phyloP scores from a whole-genome alignment of 139 green algal genomes.

The Closterium sp. region DNA sequence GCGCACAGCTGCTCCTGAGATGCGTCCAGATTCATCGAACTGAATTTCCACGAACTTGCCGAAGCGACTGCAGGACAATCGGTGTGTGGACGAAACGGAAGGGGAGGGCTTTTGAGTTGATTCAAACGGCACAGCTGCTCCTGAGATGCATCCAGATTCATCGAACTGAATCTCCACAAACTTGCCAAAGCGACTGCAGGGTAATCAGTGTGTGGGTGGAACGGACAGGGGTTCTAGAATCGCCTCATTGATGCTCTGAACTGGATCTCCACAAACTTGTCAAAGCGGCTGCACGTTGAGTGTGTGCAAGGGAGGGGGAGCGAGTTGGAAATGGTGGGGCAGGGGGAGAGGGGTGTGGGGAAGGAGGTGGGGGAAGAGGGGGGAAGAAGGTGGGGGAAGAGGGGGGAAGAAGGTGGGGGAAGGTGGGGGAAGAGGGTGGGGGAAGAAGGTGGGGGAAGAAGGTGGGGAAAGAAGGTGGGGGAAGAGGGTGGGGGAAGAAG shows the following conservation, averaged over 20 bases:
- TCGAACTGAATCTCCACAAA: constrained; percentile 99
- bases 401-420: too few species aligned
- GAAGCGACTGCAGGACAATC: constrained; percentile 72
- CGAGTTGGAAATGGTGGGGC: not conserved
- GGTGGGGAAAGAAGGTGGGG: not conserved
- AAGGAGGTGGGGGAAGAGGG: not conserved
- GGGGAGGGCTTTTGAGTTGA: too few species aligned
- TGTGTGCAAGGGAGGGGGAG: not conserved
- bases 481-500: too few species aligned
- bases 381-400: too few species aligned
- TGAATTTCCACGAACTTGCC: constrained; percentile 99
- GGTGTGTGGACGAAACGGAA: too few species aligned
- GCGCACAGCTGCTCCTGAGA: constrained; percentile 55
- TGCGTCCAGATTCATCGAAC: constrained; percentile 66
- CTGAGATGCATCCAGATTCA: constrained; percentile 44
- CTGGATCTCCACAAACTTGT: constrained; percentile 99
- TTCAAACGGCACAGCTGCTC: constrained; percentile 54
- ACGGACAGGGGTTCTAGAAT: too few species aligned
- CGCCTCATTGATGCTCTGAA: too few species aligned
- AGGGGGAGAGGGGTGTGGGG: too few species aligned
- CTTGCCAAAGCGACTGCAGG: constrained; percentile 90
- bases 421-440: not conserved
- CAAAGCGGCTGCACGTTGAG: constrained; percentile 75
- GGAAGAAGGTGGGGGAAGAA: not conserved
- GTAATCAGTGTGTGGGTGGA: not conserved